phyloP scores from a whole-genome alignment of 163 green algal species.

The Trebouxiophyceae sp. region DNA sequence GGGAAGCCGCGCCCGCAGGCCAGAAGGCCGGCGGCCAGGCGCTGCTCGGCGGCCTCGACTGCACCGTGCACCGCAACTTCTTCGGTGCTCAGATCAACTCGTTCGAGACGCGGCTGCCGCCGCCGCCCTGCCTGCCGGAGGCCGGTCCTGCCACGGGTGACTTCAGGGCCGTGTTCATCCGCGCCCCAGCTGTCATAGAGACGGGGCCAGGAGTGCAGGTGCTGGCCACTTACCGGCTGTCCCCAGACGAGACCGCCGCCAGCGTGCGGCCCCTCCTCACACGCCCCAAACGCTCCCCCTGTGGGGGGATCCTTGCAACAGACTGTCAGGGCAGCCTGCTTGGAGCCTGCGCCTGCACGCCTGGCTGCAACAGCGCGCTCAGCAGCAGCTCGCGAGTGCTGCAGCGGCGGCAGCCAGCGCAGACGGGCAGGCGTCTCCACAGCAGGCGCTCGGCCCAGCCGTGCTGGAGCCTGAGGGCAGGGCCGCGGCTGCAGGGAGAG shows the following conservation, averaged over 20 bases:
- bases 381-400: too few relatives aligned
- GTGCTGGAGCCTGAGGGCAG: too few relatives aligned
- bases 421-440: too few relatives aligned
- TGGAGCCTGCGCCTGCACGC: too few relatives aligned
- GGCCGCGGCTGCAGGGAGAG: constrained; percentile 10
- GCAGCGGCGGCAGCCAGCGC: too few relatives aligned
- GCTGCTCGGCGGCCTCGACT: constrained; percentile 89
- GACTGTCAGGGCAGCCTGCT: too few relatives aligned
- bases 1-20: constrained; percentile 39
- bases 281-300: too few relatives aligned
- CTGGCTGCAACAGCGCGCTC: too few relatives aligned
- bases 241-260: constrained; percentile 31
- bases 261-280: too few relatives aligned
- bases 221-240: constrained; percentile 56
- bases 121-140: constrained; percentile 41
- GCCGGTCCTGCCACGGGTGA: constrained; percentile 23
- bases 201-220: constrained; percentile 62
- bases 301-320: too few relatives aligned
- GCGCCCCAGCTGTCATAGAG: constrained; percentile 80
- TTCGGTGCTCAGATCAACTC: constrained; percentile 89
- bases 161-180: constrained; percentile 96
- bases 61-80: constrained; percentile 93
- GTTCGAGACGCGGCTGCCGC: constrained; percentile 74
- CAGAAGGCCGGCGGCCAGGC: constrained; percentile 91
- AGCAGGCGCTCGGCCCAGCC: too few relatives aligned